Conservation (phyloP, 108 stramenopile species). For the Cyclotella distinguenda region DNA sequence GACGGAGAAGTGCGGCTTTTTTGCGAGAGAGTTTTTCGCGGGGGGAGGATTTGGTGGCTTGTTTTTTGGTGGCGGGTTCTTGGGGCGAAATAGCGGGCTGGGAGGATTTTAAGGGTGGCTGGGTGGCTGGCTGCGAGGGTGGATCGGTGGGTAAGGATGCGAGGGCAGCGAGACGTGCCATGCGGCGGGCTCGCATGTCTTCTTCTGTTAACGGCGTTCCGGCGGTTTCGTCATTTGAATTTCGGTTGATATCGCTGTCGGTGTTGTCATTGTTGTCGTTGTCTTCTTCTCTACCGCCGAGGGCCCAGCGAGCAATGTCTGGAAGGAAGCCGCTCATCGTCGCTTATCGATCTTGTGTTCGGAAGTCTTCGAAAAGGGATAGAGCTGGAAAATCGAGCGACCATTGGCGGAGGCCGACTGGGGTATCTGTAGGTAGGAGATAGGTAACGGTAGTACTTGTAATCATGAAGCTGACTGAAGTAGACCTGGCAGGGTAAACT, state of each 20-base stretch:
- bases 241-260: conserved; percentile 11
- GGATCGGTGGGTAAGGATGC: not conserved
- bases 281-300: conserved; percentile 52
- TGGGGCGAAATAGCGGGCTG: conserved; percentile 6
- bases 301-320: conserved; percentile 77
- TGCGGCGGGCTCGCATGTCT: conserved; percentile 78
- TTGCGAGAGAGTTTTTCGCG: conserved; percentile 57
- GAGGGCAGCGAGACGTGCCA: conserved; percentile 66
- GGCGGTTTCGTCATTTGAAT: conserved; percentile 8
- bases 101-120: conserved; percentile 11
- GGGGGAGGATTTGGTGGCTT: conserved; percentile 27
- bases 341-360: not conserved
- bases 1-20: conserved; percentile 61
- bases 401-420: not conserved
- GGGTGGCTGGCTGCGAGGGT: not conserved
- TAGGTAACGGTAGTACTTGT: too few species aligned
- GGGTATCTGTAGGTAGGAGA: not conserved
- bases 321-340: conserved; percentile 63
- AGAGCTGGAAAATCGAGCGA: not conserved
- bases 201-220: conserved; percentile 56
- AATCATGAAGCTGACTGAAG: too few species aligned
- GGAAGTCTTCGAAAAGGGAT: not conserved
- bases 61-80: conserved; percentile 37
- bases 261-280: conserved; percentile 24
- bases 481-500: too few species aligned